Evolutionary conservation across 164 flowering plant species (phyloP).

Genomic region (Saururus chinensis): DNA sequence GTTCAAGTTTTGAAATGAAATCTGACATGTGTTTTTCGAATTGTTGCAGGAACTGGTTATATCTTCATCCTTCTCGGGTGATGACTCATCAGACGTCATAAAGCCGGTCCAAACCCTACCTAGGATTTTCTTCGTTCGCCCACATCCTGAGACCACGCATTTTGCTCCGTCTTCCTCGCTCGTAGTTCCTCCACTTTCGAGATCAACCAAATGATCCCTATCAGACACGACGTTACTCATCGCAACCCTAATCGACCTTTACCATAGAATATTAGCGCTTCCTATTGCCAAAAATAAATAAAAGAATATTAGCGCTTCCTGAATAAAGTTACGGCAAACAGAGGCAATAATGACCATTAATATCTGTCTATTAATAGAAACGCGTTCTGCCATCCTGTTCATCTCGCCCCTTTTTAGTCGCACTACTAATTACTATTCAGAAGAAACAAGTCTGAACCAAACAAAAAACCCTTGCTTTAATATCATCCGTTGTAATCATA

Average conservation of each 20-base stretch:
- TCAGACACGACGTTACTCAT: neutral
- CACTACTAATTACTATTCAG: too few relatives aligned
- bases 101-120: constrained; percentile 1
- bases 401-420: too few relatives aligned
- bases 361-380: too few relatives aligned
- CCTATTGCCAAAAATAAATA: neutral
- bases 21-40: neutral
- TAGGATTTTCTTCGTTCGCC: neutral
- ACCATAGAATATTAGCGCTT: neutral
- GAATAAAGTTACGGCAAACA: too few relatives aligned
- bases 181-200: constrained; percentile 3
- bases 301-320: neutral
- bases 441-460: too few relatives aligned
- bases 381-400: too few relatives aligned
- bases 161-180: constrained; percentile 1
- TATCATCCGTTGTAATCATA: too few relatives aligned
- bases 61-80: neutral
- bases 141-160: neutral
- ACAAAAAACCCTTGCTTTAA: too few relatives aligned
- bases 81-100: neutral
- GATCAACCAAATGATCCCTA: constrained; percentile 3
- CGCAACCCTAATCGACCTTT: neutral
- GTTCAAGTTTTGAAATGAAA: neutral
- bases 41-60: neutral
- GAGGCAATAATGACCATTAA: too few relatives aligned